Evolutionary conservation across 2,329 filamentous ascomycete species (phyloP).

Genomic region (Paraphoma chrysanthemicola): DNA sequence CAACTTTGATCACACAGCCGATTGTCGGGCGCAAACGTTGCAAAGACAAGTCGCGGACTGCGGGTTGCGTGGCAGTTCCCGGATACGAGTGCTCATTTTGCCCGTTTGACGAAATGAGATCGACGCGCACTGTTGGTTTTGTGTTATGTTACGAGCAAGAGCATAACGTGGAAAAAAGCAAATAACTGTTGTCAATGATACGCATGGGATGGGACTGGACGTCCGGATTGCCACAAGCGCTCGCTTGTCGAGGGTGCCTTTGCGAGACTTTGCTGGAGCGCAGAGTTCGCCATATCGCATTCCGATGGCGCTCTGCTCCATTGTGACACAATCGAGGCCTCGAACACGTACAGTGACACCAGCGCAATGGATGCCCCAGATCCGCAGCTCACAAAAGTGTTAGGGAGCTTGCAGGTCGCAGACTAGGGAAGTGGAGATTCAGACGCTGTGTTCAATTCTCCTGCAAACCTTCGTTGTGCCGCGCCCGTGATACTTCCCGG

Average conservation of each 20-base stretch:
- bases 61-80: constrained; percentile 14
- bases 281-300: not conserved
- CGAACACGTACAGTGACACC: not conserved
- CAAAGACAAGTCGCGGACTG: constrained; percentile 9
- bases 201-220: too few species aligned
- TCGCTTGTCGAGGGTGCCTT: not conserved
- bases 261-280: too few species aligned
- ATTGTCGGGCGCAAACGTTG: constrained; percentile 4
- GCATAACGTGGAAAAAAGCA: not conserved
- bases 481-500: too few species aligned
- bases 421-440: not conserved
- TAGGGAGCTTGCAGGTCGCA: not conserved
- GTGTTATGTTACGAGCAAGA: constrained; percentile 3
- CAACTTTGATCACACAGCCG: not conserved
- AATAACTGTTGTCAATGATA: too few species aligned
- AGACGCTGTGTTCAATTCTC: too few species aligned
- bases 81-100: constrained; percentile 17
- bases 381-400: not conserved
- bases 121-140: constrained; percentile 3
- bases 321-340: not conserved
- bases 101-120: constrained; percentile 2
- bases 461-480: not conserved
- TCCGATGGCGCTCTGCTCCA: not conserved
- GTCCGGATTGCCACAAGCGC: not conserved
- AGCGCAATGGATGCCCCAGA: not conserved